These are phyloP conservation scores for Zea luxurians DNA, from an alignment of 176 grass and related monocot species.

Conservation along the genomic window DNA sequence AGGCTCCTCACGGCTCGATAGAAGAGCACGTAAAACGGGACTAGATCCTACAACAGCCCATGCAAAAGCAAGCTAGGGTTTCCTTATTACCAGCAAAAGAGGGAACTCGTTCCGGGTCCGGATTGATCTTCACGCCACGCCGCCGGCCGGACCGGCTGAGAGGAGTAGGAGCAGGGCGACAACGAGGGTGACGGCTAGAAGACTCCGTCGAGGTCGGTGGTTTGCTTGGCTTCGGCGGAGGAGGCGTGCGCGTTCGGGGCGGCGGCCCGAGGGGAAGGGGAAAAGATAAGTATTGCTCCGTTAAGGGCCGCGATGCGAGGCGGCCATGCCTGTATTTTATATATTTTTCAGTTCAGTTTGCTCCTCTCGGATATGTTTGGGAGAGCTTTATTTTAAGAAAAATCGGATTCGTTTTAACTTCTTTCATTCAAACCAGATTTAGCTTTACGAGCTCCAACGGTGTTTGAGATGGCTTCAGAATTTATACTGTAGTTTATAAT, in stretches of 20 bases:
- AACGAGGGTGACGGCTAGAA: neutral
- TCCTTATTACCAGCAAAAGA: slow-evolving; percentile 4
- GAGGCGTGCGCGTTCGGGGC: neutral
- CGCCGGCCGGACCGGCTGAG: neutral
- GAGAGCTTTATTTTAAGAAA: no score
- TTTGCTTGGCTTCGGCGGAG: neutral
- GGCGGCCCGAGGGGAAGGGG: neutral
- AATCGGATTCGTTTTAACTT: no score
- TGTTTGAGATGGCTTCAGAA: no score
- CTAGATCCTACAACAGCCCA: neutral
- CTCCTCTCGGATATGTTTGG: no score
- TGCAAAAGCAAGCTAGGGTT: neutral
- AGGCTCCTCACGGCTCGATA: neutral
- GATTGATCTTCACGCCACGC: neutral
- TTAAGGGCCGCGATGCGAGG: neutral
- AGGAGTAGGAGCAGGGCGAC: neutral
- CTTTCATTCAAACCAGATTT: no score
- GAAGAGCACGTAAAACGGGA: neutral
- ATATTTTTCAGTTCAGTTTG: neutral
- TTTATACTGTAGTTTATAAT: no score
- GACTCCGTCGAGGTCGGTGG: neutral
- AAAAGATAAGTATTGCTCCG: slow-evolving; percentile 5
- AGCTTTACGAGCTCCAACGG: no score
- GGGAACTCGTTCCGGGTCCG: neutral
- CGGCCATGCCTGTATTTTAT: neutral